Evolutionary conservation across 306 rosid genomes (phyloP).

Genomic region (Erythrophleum fordii): DNA sequence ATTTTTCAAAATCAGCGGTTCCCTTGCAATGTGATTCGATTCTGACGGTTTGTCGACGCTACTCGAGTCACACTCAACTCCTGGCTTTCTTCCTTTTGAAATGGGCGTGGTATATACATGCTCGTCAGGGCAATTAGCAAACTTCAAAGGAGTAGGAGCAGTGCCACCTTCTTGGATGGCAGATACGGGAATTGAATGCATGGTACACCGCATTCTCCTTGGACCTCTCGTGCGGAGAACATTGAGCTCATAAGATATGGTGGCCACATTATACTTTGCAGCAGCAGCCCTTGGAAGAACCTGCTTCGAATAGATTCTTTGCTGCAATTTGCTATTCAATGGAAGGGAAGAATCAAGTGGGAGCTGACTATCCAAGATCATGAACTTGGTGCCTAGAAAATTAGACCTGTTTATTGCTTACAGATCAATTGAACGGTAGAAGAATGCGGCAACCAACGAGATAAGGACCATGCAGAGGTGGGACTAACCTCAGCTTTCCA

Average conservation of each 20-base stretch:
- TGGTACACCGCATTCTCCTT: conserved; percentile 80
- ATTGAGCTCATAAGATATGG: conserved; percentile 81
- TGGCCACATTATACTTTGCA: conserved; percentile 59
- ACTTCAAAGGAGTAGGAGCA: conserved; percentile 82
- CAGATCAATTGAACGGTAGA: conserved; percentile 28
- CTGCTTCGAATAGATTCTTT: conserved; percentile 58
- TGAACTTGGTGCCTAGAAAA: conserved; percentile 90
- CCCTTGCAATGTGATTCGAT: conserved; percentile 35
- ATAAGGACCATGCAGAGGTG: neutral
- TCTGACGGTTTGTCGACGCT: conserved; percentile 37
- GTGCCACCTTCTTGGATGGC: conserved; percentile 80
- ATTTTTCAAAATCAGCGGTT: conserved; percentile 74
- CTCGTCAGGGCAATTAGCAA: conserved; percentile 46
- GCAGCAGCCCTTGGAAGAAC: conserved; percentile 62
- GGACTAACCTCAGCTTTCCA: conserved; percentile 79
- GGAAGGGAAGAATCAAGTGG: conserved; percentile 55
- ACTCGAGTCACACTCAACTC: conserved; percentile 45
- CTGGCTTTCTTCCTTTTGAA: conserved; percentile 57
- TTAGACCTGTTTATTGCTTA: conserved; percentile 70
- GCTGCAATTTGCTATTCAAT: conserved; percentile 52
- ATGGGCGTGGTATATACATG: conserved; percentile 29
- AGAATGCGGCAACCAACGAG: conserved; percentile 25
- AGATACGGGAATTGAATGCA: conserved; percentile 78
- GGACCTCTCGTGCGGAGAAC: conserved; percentile 97
- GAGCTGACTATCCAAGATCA: conserved; percentile 64